Evolutionary conservation across 1,284 basidiomycete genomes (phyloP), one percentile per base, ranked within the genome.

Genomic region (Rhodotorula sp.): DNA sequence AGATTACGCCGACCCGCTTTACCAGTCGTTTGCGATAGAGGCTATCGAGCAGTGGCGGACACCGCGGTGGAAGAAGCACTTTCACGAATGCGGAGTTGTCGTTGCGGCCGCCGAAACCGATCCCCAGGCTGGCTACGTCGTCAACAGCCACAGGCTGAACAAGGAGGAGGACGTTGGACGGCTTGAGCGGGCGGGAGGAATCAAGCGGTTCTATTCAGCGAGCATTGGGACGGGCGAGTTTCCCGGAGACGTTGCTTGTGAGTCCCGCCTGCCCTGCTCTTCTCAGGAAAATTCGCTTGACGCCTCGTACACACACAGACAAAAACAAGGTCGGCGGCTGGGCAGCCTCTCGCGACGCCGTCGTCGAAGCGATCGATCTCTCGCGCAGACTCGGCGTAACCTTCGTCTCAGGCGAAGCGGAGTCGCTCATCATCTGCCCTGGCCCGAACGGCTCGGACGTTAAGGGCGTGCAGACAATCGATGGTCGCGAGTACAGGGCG

Each of bases 1-100:
- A 31, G 72, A 74, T 50, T 74, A 74, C 59, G 46, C 65, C 37
- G 72, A 74, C 48, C 59, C 65, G 28, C 31, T 74, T 37, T 74
- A 74, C 64, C 65, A 66, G 15, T 20, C 40, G 7, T 52, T 70
- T 28, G 70, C 72, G 2, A 20, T 62, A 16, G 58, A 65, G 3
- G 60, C 72, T 10, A 68, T 74, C 40, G 18, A 28, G 11, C 18
- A 53, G 11, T 74, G 72, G 72, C 62, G 68, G 13, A 53, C 46
- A 1, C 53, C 62, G 22, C 37, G 50, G 2, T 74, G 66, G 65
- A 6, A 22, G 5, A 2, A 2, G 1, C 20, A 51, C 52, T 74
- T 61, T 51, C 55, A 61, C 57, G 65, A 67, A 30, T 61, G 60
- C 28, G 72, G 72, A 20, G 62, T 74, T 37, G 47, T 66, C 59